phyloP scores from a whole-genome alignment of 2,329 filamentous ascomycete species.

The Pyrenophora tritici-repentis region DNA sequence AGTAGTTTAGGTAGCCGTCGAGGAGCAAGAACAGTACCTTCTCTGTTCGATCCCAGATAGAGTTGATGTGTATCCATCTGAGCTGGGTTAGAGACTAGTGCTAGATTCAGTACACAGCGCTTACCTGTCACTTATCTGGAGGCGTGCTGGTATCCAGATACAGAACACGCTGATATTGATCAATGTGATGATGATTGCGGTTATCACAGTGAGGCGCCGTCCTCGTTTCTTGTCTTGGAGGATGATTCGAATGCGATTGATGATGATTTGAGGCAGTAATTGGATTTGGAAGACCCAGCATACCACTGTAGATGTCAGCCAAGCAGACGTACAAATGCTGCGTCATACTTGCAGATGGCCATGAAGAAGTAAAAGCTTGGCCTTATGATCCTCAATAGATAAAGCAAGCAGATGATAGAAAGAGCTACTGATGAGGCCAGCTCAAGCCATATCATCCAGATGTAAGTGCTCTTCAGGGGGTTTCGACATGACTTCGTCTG shows the following conservation, averaged over 20 bases:
- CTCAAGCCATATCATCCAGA: slow-evolving; percentile 57
- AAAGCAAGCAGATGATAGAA: slow-evolving; percentile 44
- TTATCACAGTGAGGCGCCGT: slow-evolving; percentile 16
- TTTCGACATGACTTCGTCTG: slow-evolving; percentile 29
- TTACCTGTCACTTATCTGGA: slow-evolving; percentile 27
- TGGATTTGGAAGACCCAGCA: slow-evolving; percentile 38
- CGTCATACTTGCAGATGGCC: slow-evolving; percentile 27
- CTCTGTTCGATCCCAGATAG: slow-evolving; percentile 35
- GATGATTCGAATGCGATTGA: slow-evolving; percentile 37
- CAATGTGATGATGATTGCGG: slow-evolving; percentile 22
- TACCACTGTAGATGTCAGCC: slow-evolving; percentile 21
- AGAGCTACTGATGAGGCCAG: slow-evolving; percentile 51
- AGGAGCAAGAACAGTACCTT: slow-evolving; percentile 33
- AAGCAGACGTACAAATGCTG: no score
- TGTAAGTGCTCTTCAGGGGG: slow-evolving; percentile 45
- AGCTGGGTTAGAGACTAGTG: neutral
- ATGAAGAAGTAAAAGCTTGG: slow-evolving; percentile 44
- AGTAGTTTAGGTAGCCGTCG: slow-evolving; percentile 31
- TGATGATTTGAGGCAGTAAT: slow-evolving; percentile 38
- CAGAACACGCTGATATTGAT: slow-evolving; percentile 40
- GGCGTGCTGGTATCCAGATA: slow-evolving; percentile 37
- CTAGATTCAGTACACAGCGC: neutral
- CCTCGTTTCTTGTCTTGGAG: slow-evolving; percentile 24
- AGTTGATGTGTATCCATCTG: slow-evolving; percentile 30
- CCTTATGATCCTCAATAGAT: slow-evolving; percentile 34